A percentile compares a stretch with the other conserved stretches of the same genome.
Conservation (phyloP, 371 early-diverging fungal species). For the Actinomortierella ambigua region DNA sequence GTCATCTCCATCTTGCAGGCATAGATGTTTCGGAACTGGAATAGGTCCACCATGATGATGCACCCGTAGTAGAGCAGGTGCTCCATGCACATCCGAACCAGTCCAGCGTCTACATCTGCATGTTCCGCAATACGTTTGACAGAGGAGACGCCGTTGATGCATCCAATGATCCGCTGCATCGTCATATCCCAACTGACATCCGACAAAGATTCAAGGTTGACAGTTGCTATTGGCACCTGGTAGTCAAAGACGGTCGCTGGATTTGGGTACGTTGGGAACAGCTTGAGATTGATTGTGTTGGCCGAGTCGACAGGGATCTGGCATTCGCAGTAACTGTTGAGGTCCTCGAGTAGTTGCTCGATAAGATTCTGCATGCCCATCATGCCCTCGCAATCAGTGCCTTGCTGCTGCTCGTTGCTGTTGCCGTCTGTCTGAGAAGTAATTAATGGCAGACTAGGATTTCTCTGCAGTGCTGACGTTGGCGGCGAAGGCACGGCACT, state of each 20-base stretch:
- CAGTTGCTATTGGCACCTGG: constrained; percentile 82
- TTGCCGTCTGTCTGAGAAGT: too few species aligned
- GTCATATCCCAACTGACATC: constrained; percentile 88
- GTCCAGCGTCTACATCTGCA: constrained; percentile 75
- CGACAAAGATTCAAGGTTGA: constrained; percentile 68
- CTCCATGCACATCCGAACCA: constrained; percentile 77
- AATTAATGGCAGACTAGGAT: too few species aligned
- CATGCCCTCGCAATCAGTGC: constrained; percentile 15
- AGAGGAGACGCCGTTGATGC: constrained; percentile 79
- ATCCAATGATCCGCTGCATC: constrained; percentile 62
- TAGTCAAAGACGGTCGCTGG: constrained; percentile 79
- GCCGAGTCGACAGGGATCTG: constrained; percentile 79
- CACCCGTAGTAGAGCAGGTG: constrained; percentile 88
- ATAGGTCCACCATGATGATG: constrained; percentile 84
- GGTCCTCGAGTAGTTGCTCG: constrained; percentile 85
- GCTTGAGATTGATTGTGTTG: constrained; percentile 80
- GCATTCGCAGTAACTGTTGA: constrained; percentile 87
- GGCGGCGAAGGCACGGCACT: too few species aligned
- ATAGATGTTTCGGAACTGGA: constrained; percentile 88
- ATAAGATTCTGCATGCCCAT: constrained; percentile 74
- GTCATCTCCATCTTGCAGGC: constrained; percentile 69
- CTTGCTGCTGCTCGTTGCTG: too few species aligned
- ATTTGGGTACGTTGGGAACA: constrained; percentile 81
- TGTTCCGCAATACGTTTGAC: constrained; percentile 76
- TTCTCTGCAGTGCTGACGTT: too few species aligned